Evolutionary conservation across 805 yeast genomes (phyloP).

Genomic region (Ogataea nonfermentans): DNA sequence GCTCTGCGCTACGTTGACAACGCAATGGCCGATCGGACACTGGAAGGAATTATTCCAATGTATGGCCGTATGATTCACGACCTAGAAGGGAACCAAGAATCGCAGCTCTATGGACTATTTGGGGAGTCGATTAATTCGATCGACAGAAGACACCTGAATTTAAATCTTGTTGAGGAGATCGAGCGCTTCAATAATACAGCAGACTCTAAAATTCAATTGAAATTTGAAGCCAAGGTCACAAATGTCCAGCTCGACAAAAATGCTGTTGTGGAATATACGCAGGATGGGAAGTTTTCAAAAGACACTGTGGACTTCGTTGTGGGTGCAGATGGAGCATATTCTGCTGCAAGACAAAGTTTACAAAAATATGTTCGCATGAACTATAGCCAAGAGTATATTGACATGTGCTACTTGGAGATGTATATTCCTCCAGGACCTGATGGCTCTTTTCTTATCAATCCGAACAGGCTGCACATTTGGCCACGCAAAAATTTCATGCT

Average conservation of each 20-base stretch:
- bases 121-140: slow-evolving; percentile 87
- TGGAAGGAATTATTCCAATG: slow-evolving; percentile 75
- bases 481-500: slow-evolving; percentile 85
- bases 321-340: slow-evolving; percentile 87
- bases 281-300: slow-evolving; percentile 2
- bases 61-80: slow-evolving; percentile 88
- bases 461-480: slow-evolving; percentile 89
- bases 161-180: slow-evolving; percentile 55
- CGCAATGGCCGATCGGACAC: slow-evolving; percentile 52
- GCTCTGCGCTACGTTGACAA: slow-evolving; percentile 64
- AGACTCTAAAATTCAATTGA: slow-evolving; percentile 36
- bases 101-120: slow-evolving; percentile 74
- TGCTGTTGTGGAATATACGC: slow-evolving; percentile 10
- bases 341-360: slow-evolving; percentile 66
- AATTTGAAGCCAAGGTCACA: slow-evolving; percentile 57
- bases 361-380: slow-evolving; percentile 69
- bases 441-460: slow-evolving; percentile 51
- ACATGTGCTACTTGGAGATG: slow-evolving; percentile 79
- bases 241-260: slow-evolving; percentile 36
- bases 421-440: slow-evolving; percentile 59
- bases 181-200: slow-evolving; percentile 36
- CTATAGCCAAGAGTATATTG: slow-evolving; percentile 72
- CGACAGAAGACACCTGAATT: slow-evolving; percentile 70
- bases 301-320: slow-evolving; percentile 55
- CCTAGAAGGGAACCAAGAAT: slow-evolving; percentile 54